These are phyloP conservation scores for Polysphondylium violaceum DNA, from an alignment of 78 protist species.

Conservation along the genomic window DNA sequence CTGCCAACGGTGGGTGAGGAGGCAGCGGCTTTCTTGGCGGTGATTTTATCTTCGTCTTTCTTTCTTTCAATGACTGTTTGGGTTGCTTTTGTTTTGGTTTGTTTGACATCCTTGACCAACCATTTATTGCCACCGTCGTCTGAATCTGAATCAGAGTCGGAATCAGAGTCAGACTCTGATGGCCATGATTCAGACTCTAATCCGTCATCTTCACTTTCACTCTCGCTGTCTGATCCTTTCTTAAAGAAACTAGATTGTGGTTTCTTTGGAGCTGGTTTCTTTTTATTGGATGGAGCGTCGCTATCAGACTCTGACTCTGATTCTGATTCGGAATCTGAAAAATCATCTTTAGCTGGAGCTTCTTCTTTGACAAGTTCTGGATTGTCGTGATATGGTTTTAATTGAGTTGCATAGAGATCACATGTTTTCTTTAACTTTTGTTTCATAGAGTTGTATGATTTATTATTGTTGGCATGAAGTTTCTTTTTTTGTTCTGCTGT, in stretches of 20 bases:
- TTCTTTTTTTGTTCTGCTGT: slow-evolving; percentile 65
- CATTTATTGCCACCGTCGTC: not conserved
- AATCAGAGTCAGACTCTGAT: slow-evolving; percentile 17
- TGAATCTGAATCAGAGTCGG: slow-evolving; percentile 2
- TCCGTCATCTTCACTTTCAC: slow-evolving; percentile 1
- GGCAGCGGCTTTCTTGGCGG: not conserved
- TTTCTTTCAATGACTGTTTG: not conserved
- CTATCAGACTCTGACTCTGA: slow-evolving; percentile 20
- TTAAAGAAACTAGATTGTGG: slow-evolving; percentile 9
- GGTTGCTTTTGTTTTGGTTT: not conserved
- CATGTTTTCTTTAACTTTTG: slow-evolving; percentile 80
- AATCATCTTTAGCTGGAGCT: not conserved
- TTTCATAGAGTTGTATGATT: slow-evolving; percentile 62
- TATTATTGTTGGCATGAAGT: slow-evolving; percentile 43
- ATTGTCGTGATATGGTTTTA: slow-evolving; percentile 63
- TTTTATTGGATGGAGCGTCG: not conserved
- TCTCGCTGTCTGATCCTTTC: slow-evolving; percentile 13
- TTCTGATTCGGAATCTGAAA: not conserved
- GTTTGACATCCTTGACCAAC: slow-evolving; percentile 5
- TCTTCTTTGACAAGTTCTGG: slow-evolving; percentile 42
- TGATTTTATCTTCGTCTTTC: not conserved
- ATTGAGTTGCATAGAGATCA: slow-evolving; percentile 50
- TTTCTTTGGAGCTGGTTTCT: slow-evolving; percentile 42
- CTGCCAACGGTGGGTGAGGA: not conserved
- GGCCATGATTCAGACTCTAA: slow-evolving; percentile 19